phyloP scores from a whole-genome alignment of 1,139 yeast genomes.

The Citeromyces hawaiiensis region DNA sequence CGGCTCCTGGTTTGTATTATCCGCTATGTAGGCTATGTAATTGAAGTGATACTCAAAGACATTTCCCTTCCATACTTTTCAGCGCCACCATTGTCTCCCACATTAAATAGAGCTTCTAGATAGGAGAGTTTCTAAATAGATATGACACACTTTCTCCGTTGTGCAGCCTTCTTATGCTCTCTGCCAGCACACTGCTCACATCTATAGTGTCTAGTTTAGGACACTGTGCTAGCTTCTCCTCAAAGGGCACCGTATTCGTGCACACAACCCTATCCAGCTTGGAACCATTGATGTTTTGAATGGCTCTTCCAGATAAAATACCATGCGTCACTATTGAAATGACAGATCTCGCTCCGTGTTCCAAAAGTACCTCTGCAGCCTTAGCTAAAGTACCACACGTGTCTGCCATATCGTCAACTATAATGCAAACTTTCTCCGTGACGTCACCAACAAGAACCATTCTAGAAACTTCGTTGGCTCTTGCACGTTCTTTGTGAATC shows the following conservation, averaged over 20 bases:
- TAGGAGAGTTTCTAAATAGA: constrained; percentile 67
- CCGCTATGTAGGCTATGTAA: too few species aligned
- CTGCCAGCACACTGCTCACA: constrained; percentile 86
- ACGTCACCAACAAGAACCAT: constrained; percentile 98
- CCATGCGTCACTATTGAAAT: constrained; percentile 97
- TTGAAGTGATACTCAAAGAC: too few species aligned
- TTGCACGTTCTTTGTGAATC: constrained; percentile 91
- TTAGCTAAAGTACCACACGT: constrained; percentile 95
- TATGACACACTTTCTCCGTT: constrained; percentile 95
- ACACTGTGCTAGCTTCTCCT: constrained; percentile 57
- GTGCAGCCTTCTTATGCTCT: constrained; percentile 89
- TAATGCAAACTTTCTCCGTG: constrained; percentile 68
- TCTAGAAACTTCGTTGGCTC: constrained; percentile 86
- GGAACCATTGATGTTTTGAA: constrained; percentile 69
- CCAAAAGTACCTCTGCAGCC: constrained; percentile 83
- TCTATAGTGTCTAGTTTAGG: constrained; percentile 74
- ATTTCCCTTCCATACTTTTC: too few species aligned
- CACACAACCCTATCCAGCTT: constrained; percentile 73
- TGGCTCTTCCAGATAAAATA: constrained; percentile 78
- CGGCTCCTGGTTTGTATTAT: too few species aligned
- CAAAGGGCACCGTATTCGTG: constrained; percentile 90
- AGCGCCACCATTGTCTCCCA: too few species aligned
- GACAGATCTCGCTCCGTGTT: constrained; percentile 71
- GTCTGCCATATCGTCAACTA: constrained; percentile 98
- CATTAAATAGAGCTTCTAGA: too few species aligned